Percentiles rank a stretch among this genome's conserved stretches.
phyloP scores from a whole-genome alignment of 805 yeast species.

The Candida ovalis region DNA sequence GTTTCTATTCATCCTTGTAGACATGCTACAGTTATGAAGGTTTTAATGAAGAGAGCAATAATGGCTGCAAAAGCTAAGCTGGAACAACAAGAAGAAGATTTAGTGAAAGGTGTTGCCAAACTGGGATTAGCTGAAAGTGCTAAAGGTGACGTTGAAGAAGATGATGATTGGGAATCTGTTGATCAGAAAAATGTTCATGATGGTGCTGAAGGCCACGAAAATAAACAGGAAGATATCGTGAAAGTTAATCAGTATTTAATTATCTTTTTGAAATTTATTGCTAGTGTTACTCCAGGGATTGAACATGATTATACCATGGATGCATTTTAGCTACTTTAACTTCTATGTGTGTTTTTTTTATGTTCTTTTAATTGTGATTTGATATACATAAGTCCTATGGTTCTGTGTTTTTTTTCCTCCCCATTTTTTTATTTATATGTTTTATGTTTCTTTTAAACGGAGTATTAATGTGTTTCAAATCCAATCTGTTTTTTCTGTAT shows the following conservation, averaged over 20 bases:
- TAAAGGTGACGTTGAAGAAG: constrained; percentile 26
- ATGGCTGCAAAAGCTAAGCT: constrained; percentile 37
- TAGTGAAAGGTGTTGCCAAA: constrained; percentile 42
- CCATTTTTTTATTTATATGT: background rate
- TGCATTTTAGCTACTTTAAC: constrained; percentile 71
- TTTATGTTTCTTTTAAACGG: background rate
- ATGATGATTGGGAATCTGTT: constrained; percentile 55
- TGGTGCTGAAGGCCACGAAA: constrained; percentile 8
- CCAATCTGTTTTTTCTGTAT: no score
- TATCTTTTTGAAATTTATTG: constrained; percentile 86
- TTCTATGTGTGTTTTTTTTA: background rate
- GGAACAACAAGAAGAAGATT: constrained; percentile 25
- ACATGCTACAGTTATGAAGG: constrained; percentile 92
- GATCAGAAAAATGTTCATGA: constrained; percentile 21
- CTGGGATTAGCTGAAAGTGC: constrained; percentile 41
- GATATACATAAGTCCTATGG: background rate
- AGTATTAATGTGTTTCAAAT: background rate
- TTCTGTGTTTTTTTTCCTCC: background rate
- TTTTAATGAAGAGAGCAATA: constrained; percentile 72
- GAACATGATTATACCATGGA: constrained; percentile 99
- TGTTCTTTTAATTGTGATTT: background rate
- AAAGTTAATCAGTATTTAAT: constrained; percentile 90
- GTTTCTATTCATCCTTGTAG: constrained; percentile 96
- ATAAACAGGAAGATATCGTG: constrained; percentile 38
- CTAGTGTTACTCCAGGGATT: constrained; percentile 96